Conservation (phyloP, 148 eudicot genomes). For the Polygonum maritimum region DNA sequence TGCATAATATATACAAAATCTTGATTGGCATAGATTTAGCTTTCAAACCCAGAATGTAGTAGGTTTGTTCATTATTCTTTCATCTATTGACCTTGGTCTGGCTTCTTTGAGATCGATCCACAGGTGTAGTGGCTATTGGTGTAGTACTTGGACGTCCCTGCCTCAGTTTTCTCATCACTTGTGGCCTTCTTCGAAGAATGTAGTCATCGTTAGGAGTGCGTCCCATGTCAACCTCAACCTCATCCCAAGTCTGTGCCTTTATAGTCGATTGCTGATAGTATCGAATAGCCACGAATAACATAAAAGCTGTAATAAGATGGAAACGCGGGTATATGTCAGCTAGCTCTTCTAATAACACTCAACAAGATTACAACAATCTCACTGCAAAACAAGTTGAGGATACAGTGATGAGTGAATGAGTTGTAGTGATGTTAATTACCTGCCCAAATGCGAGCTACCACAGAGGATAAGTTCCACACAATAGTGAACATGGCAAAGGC, state of each 20-base stretch:
- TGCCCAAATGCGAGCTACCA: constrained; percentile 68
- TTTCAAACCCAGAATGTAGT: background rate
- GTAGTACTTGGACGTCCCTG: constrained; percentile 5
- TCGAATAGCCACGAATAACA: constrained; percentile 61
- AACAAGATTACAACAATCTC: background rate
- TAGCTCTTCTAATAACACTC: constrained; percentile 1
- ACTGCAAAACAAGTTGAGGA: background rate
- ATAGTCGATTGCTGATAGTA: constrained; percentile 48
- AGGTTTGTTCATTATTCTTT: background rate
- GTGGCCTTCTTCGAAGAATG: background rate
- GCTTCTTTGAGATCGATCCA: background rate
- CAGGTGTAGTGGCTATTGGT: background rate
- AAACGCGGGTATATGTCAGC: background rate
- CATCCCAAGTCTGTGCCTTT: constrained; percentile 20
- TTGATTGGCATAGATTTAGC: background rate
- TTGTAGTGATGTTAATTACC: constrained; percentile 23
- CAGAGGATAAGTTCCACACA: constrained; percentile 57
- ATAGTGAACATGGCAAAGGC: constrained; percentile 51
- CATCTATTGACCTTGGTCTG: background rate
- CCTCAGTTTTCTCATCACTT: background rate
- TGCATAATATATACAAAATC: constrained; percentile 1
- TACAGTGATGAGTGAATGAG: too few relatives aligned
- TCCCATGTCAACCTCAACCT: constrained; percentile 8
- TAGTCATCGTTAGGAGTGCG: background rate
- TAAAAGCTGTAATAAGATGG: constrained; percentile 45